Conservation (phyloP, 345 rosid species). For the Nasturtium officinale region DNA sequence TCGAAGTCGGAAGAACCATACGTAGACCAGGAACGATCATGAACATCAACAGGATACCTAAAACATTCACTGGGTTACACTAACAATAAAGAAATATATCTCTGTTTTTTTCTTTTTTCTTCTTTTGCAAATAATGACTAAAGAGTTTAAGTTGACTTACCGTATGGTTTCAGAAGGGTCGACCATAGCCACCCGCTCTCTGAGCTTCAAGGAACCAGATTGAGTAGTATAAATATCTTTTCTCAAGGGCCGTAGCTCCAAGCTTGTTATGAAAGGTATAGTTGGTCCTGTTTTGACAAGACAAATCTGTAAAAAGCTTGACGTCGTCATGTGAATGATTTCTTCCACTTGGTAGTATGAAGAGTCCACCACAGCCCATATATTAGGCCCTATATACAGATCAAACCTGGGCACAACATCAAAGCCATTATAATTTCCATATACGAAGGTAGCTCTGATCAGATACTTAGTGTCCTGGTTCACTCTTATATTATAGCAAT, state of each 20-base stretch:
- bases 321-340: slow-evolving; percentile 40
- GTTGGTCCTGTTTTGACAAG: slow-evolving; percentile 44
- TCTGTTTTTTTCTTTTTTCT: no score
- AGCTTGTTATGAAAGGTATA: slow-evolving; percentile 49
- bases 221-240: background rate
- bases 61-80: background rate
- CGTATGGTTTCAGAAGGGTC: fast-evolving
- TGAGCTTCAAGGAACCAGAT: slow-evolving; percentile 28
- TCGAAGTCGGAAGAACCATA: no score
- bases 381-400: slow-evolving; percentile 45
- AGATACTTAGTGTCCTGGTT: slow-evolving; percentile 36
- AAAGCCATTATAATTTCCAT: slow-evolving; percentile 47
- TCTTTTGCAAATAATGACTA: no score
- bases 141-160: no score
- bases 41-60: slow-evolving; percentile 47
- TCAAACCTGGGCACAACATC: slow-evolving; percentile 34
- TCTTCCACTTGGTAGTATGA: slow-evolving; percentile 11
- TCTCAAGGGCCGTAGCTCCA: slow-evolving; percentile 48
- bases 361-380: slow-evolving; percentile 26
- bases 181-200: background rate
- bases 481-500: slow-evolving; percentile 40
- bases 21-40: background rate
- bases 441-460: slow-evolving; percentile 37
- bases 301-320: slow-evolving; percentile 44
- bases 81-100: no score